Conservation (phyloP, 2,329 filamentous ascomycete genomes). For the Cercospora zeina region DNA sequence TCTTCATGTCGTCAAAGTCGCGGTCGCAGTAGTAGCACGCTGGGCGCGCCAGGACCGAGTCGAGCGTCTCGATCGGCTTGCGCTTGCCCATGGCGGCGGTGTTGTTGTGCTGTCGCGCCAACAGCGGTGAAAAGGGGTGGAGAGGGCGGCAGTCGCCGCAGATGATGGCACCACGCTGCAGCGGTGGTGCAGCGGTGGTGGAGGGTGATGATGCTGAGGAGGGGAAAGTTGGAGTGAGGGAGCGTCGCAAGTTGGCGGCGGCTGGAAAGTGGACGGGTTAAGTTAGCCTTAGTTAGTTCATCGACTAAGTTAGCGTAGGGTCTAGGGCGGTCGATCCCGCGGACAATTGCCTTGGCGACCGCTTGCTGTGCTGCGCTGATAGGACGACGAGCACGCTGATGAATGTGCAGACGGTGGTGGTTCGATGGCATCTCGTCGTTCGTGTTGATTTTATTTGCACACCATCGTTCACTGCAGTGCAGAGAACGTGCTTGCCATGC, state of each 20-base stretch:
- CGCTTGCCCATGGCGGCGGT: conserved; percentile 15
- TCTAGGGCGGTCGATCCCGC: not conserved
- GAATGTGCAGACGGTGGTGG: not conserved
- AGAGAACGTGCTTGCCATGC: not conserved
- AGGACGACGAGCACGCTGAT: not conserved
- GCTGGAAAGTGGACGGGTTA: not conserved
- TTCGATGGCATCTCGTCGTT: not conserved
- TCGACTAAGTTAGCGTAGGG: not conserved
- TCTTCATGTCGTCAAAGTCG: conserved; percentile 96
- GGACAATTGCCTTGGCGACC: not conserved
- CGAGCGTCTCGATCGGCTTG: conserved; percentile 80
- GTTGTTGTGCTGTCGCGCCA: not conserved
- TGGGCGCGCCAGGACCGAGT: conserved; percentile 81
- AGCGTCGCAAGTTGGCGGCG: not conserved
- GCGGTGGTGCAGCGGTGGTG: not conserved
- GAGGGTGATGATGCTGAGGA: not conserved
- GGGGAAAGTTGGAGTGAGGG: not conserved
- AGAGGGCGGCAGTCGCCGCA: not conserved
- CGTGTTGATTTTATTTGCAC: not conserved
- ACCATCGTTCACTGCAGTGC: not conserved
- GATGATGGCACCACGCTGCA: not conserved
- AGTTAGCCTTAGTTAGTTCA: too few relatives aligned
- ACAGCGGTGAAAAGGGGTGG: not conserved
- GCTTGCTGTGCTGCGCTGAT: not conserved
- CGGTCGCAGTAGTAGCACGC: conserved; percentile 99